These are phyloP conservation scores for Metschnikowia corniflorae DNA, from an alignment of 805 yeast genomes.

Conservation along the genomic window DNA sequence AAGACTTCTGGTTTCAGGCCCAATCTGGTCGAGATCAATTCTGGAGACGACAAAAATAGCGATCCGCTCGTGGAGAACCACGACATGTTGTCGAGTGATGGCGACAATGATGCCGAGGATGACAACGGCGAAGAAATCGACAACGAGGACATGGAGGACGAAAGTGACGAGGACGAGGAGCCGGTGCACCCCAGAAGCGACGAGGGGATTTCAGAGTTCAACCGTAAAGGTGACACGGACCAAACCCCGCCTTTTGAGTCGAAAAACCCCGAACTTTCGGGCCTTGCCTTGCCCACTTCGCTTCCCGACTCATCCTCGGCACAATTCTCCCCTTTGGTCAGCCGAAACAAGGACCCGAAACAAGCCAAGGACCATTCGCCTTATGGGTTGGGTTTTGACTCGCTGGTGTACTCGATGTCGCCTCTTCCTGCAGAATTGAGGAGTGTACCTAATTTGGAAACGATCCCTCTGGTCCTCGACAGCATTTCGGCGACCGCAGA, in stretches of 20 bases:
- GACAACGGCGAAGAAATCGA: constrained; percentile 26
- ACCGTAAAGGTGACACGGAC: too few species aligned
- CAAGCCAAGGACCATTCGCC: constrained; percentile 5
- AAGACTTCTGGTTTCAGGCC: too few species aligned
- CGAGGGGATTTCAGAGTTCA: constrained; percentile 2
- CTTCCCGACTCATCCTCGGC: not conserved
- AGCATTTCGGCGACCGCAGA: too few species aligned
- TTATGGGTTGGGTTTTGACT: constrained; percentile 7
- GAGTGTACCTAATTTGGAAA: too few species aligned
- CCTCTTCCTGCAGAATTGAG: constrained; percentile 3
- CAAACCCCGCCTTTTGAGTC: too few species aligned
- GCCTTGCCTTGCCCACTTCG: not conserved
- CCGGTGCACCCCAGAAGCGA: not conserved
- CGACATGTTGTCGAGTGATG: constrained; percentile 14
- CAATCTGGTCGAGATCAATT: too few species aligned
- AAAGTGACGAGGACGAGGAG: constrained; percentile 38
- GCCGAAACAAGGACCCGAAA: not conserved
- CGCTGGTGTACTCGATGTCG: constrained; percentile 3
- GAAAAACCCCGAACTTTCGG: too few species aligned
- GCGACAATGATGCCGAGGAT: constrained; percentile 19
- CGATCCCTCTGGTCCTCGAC: too few species aligned
- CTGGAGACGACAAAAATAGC: too few species aligned
- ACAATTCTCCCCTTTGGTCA: not conserved
- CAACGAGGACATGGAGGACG: constrained; percentile 33
- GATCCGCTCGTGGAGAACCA: too few species aligned